Conservation (phyloP, 1,284 basidiomycete species). For the Tranzscheliella williamsii region DNA sequence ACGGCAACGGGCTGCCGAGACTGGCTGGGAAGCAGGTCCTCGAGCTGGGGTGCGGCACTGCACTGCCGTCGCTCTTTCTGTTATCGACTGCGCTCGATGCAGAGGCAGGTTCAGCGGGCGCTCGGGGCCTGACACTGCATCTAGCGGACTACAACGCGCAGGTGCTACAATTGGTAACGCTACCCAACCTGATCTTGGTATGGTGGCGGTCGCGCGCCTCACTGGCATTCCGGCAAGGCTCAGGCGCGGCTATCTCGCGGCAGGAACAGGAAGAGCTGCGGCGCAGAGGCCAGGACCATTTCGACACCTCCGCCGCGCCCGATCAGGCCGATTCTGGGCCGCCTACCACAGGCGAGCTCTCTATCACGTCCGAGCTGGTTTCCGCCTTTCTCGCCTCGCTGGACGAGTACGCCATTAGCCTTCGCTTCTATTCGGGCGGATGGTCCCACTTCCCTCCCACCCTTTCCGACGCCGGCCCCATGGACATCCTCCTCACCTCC, state of each 20-base stretch:
- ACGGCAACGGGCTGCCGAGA: neutral
- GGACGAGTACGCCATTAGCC: slow-evolving; percentile 65
- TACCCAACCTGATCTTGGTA: slow-evolving; percentile 80
- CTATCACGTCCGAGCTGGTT: slow-evolving; percentile 65
- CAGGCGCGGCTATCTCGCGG: slow-evolving; percentile 2
- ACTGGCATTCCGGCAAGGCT: slow-evolving; percentile 5
- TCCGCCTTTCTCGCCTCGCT: slow-evolving; percentile 71
- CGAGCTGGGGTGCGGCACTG: slow-evolving; percentile 87
- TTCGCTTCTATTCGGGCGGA: slow-evolving; percentile 79
- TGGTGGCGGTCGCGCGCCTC: slow-evolving; percentile 61
- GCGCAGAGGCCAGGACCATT: slow-evolving; percentile 30
- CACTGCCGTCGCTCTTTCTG: slow-evolving; percentile 77
- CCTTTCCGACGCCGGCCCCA: neutral
- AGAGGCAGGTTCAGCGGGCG: neutral
- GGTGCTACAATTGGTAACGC: slow-evolving; percentile 73
- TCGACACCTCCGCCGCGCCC: slow-evolving; percentile 4
- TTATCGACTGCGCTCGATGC: slow-evolving; percentile 69
- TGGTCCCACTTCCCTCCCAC: slow-evolving; percentile 66
- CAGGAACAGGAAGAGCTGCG: slow-evolving; percentile 17
- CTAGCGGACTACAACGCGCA: slow-evolving; percentile 88
- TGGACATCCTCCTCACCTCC: slow-evolving; percentile 77
- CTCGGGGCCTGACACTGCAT: slow-evolving; percentile 69
- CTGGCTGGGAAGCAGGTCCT: slow-evolving; percentile 20
- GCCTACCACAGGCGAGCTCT: slow-evolving; percentile 12
- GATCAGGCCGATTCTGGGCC: neutral